These are phyloP conservation scores for Epichloe hybrida DNA, from an alignment of 2,329 filamentous ascomycete genomes.

Conservation along the genomic window DNA sequence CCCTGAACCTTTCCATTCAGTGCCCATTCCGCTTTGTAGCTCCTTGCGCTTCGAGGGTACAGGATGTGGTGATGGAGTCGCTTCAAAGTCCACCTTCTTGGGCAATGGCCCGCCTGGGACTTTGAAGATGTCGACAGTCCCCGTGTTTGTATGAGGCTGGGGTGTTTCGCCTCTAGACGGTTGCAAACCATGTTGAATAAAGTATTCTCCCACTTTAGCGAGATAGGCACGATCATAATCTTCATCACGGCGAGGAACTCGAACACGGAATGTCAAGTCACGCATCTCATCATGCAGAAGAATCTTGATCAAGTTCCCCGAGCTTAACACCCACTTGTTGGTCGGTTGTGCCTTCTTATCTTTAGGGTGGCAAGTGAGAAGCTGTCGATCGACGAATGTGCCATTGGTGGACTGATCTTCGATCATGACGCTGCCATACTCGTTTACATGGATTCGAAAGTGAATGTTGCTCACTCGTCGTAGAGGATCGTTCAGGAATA, in stretches of 20 bases:
- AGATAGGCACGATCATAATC: conserved; percentile 51
- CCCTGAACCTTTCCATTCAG: conserved; percentile 69
- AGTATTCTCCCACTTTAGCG: conserved; percentile 55
- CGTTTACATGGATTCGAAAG: conserved; percentile 84
- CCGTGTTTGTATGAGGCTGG: conserved; percentile 14
- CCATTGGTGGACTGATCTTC: conserved; percentile 95
- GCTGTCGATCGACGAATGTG: conserved; percentile 64
- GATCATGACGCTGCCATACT: conserved; percentile 77
- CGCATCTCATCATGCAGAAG: conserved; percentile 34
- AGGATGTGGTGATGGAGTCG: conserved; percentile 3
- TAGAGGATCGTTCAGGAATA: conserved; percentile 49
- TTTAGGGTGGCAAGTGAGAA: conserved; percentile 38
- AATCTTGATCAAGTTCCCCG: conserved; percentile 62
- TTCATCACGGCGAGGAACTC: conserved; percentile 65
- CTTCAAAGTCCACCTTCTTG: conserved; percentile 3
- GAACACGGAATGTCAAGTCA: conserved; percentile 71
- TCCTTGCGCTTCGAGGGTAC: conserved; percentile 14
- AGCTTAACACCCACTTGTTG: conserved; percentile 48
- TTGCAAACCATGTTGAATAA: conserved; percentile 26
- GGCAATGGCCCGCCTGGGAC: conserved; percentile 9
- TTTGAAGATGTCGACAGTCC: conserved; percentile 28
- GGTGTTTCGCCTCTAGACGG: conserved; percentile 34
- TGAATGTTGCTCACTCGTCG: conserved; percentile 86
- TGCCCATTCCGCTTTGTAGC: conserved; percentile 23
- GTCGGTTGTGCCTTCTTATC: conserved; percentile 16